Base-by-base conservation (phyloP, 352 stramenopile genomes). In the Pythium folliculosum region DNA sequence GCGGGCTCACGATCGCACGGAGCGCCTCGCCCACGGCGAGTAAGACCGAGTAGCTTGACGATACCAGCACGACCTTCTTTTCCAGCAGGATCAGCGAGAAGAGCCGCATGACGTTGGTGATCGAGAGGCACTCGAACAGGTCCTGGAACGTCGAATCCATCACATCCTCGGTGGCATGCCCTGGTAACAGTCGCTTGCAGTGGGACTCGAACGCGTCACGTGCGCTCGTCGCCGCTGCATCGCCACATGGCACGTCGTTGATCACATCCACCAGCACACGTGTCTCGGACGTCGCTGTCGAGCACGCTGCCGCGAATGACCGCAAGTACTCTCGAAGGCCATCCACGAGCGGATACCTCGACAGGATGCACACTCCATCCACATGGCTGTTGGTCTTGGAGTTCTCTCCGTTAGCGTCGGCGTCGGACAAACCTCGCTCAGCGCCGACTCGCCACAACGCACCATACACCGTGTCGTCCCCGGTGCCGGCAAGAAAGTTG, bases 41-140 rank as follows among this genome's bases (percentile, higher is more conserved):
- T 4, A 94, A 57, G 14, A 91, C 65, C 3, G 82, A 91, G 55
- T 88, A 90, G 30, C 80, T 88, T 0, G 81, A 88, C 0, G 80
- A 76, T 0, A 94, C 81, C 3, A 94, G 66, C 44, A 92, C 68
- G n/a, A 94, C 73, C 56, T 92, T 88, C 57, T 86, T 89, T 55
- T 94, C 84, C 44, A 86, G 64, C 23, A 94, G 40, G 8, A 81
- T 75, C 22, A 90, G 76, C 2, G 81, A 77, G 35, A 94, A 82
- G 8, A 93, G 71, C 9, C 76, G 77, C 56, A 92, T 71, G 6
- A 89, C 63, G 56, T 92, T 72, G 2, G 77, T 77, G 45, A 89
- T 63, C 3, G 82, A 88, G 0, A 91, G 68, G 52, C 72, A 80
- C 17, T 89, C 82, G 48, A 89, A 87, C 3, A 89, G 54, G 65